phyloP scores from a whole-genome alignment of 768 basidiomycete genomes.

The Xerocomus brunneocitrinus region DNA sequence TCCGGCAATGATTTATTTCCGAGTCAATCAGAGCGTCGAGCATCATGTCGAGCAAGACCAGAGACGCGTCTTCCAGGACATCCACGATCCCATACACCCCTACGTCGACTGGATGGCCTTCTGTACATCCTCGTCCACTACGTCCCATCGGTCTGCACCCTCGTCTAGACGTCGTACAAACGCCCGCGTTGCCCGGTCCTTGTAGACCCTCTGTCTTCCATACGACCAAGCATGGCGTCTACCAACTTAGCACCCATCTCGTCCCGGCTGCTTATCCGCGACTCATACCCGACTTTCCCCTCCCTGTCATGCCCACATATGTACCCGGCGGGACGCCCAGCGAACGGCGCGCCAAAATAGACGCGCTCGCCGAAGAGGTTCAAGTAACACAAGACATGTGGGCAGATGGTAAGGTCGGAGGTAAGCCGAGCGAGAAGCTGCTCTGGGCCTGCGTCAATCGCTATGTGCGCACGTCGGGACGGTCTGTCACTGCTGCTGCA shows the following conservation, averaged over 20 bases:
- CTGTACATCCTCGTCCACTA: conserved; percentile 22
- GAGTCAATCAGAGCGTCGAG: not conserved
- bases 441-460: conserved; percentile 75
- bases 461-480: conserved; percentile 38
- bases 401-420: conserved; percentile 14
- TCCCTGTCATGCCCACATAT: conserved; percentile 17
- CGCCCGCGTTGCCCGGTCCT: conserved; percentile 20
- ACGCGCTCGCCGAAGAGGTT: conserved; percentile 17
- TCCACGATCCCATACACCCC: conserved; percentile 20
- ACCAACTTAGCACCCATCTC: conserved; percentile 27
- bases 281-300: conserved; percentile 19
- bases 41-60: conserved; percentile 1
- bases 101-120: conserved; percentile 14
- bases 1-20: not conserved
- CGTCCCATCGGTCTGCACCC: conserved; percentile 12
- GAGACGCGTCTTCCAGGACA: not conserved
- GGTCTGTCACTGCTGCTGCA: not conserved
- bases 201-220: conserved; percentile 19
- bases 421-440: conserved; percentile 24
- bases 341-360: conserved; percentile 10
- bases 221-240: conserved; percentile 11
- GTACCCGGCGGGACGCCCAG: not conserved
- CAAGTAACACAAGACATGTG: conserved; percentile 12
- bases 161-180: not conserved
- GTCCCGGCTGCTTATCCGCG: conserved; percentile 29